Conservation (phyloP, 2,329 filamentous ascomycete species). For the Colletotrichum gigasporum region DNA sequence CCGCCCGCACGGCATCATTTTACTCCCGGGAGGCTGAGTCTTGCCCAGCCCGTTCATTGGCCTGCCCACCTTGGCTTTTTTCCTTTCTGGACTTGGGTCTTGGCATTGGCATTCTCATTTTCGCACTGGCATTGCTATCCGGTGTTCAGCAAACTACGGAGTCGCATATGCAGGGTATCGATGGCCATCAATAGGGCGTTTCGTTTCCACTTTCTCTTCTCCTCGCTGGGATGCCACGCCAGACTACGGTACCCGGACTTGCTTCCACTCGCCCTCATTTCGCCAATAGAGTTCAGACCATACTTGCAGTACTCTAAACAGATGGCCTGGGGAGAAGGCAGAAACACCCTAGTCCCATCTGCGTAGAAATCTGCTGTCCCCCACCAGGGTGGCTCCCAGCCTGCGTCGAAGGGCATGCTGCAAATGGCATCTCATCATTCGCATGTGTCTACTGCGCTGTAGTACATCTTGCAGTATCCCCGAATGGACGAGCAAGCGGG, state of each 20-base stretch:
- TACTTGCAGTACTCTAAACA: not conserved
- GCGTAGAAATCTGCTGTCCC: not conserved
- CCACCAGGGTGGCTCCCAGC: conserved; percentile 13
- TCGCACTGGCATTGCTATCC: not conserved
- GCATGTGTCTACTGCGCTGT: not conserved
- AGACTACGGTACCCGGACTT: not conserved
- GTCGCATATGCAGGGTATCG: conserved; percentile 20
- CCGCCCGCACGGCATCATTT: conserved; percentile 19
- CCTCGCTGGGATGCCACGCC: not conserved
- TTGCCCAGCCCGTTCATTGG: conserved; percentile 14
- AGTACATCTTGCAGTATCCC: too few relatives aligned
- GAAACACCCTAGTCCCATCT: conserved; percentile 12
- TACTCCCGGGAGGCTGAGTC: conserved; percentile 21
- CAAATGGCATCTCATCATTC: not conserved
- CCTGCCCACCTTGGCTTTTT: conserved; percentile 8
- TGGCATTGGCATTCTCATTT: not conserved
- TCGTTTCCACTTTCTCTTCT: conserved; percentile 17
- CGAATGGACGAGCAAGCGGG: not conserved
- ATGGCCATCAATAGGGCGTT: conserved; percentile 3
- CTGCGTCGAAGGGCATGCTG: too few relatives aligned
- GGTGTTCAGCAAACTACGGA: conserved; percentile 15
- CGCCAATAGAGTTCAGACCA: conserved; percentile 13
- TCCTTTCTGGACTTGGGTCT: not conserved
- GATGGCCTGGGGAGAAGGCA: not conserved
- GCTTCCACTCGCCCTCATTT: not conserved